Base-by-base conservation (phyloP, 1,139 yeast genomes). In the Geotrichum phurueaensis region DNA sequence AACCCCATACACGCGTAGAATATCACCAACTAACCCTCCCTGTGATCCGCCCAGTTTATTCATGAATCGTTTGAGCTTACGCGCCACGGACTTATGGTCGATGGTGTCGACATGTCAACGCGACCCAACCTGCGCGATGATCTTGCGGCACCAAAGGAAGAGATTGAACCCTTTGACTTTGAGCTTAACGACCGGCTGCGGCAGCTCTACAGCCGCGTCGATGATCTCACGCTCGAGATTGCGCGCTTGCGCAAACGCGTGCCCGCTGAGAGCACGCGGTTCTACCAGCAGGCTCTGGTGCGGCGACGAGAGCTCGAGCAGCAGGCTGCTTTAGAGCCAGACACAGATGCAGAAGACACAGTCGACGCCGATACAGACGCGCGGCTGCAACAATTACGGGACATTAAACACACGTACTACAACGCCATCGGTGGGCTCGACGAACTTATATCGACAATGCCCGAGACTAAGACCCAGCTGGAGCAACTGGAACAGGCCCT, bases 151-250 rank as follows among this genome's bases (percentile, higher is more conserved):
- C 58, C 57, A 18, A 31, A 29, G 23, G 62, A 60, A 29, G 69
- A 66, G 23, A 78, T 82, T 15, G 89, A 84, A 67, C 87, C 88
- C 1, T 83, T 83, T 70, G 87, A 86, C 69, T 71, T 78, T 51
- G 84, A 78, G 13, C 72, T 84, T 57, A 82, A 84, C 67, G 78
- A 78, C 57, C 68, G 75, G 62, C 75, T 86, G 50, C 74, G 87
- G 49, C 73, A 74, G 31, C 68, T 83, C 39, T 76, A 84, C 62
- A 76, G 76, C 33, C 73, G 75, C 51, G 82, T 84, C 20, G 89
- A 85, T 64, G 77, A 75, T 59, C 81, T 79, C 65, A 80, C 86
- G 0, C 76, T 79, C 1, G 78, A 76, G 57, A 79, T 84, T 31
- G 80, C 84, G 0, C 71, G 72, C 51, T 70, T 82, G 55, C 74